Conservation (phyloP, 192 early-diverging fungal species). For the Phlyctochytrium bullatum region DNA sequence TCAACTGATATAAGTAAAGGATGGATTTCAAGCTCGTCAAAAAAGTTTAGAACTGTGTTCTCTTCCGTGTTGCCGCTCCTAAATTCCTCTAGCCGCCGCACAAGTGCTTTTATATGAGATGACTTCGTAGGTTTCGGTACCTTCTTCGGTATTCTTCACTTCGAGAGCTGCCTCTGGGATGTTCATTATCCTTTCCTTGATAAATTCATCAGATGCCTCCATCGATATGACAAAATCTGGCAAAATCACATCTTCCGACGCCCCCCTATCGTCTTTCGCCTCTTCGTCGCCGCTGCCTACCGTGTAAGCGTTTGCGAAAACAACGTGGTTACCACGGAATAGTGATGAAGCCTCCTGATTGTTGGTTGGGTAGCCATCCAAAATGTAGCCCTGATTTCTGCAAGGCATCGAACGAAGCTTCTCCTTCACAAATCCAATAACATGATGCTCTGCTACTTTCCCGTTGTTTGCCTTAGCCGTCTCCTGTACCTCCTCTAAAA, state of each 20-base stretch:
- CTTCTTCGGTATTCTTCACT: conserved; percentile 57
- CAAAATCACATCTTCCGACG: conserved; percentile 28
- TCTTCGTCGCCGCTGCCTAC: conserved; percentile 49
- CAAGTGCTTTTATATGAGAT: conserved; percentile 31
- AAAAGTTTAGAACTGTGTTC: conserved; percentile 57
- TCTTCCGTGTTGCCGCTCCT: conserved; percentile 53
- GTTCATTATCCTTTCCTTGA: conserved; percentile 58
- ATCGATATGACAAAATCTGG: conserved; percentile 55
- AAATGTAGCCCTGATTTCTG: conserved; percentile 59
- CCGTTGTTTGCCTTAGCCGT: conserved; percentile 45
- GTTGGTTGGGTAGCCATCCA: conserved; percentile 54
- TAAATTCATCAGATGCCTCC: conserved; percentile 49
- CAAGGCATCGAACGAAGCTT: conserved; percentile 61
- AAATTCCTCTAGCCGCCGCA: conserved; percentile 50
- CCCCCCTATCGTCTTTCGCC: conserved; percentile 44
- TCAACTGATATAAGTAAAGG: conserved; percentile 40
- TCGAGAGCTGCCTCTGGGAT: conserved; percentile 51
- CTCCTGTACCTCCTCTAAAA: conserved; percentile 55
- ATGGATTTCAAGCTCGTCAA: conserved; percentile 62
- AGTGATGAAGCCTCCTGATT: conserved; percentile 47
- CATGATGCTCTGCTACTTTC: conserved; percentile 41
- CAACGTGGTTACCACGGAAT: conserved; percentile 21
- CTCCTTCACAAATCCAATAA: conserved; percentile 51
- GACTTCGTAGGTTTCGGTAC: conserved; percentile 25
- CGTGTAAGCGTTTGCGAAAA: neutral